Conservation (phyloP, 2,329 filamentous ascomycete genomes). For the Talaromyces piceae region DNA sequence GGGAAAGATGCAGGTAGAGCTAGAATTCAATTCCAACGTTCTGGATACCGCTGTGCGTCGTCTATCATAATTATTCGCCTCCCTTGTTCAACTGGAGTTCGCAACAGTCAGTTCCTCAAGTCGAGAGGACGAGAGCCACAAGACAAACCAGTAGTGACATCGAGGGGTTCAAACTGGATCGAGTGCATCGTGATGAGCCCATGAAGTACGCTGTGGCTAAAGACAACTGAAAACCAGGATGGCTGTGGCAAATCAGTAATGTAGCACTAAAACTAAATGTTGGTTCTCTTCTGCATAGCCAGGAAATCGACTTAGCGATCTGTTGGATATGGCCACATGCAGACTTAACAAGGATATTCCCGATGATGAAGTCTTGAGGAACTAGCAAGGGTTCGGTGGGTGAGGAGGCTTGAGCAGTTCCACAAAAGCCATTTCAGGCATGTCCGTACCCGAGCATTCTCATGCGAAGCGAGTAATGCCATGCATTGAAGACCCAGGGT, state of each 20-base stretch:
- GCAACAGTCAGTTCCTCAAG: not conserved
- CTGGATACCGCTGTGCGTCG: conserved; percentile 3
- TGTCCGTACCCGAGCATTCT: not conserved
- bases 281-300: conserved; percentile 12
- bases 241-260: conserved; percentile 23
- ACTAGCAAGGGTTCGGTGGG: not conserved
- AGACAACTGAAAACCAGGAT: conserved; percentile 15
- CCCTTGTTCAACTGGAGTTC: not conserved
- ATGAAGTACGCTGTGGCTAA: conserved; percentile 12
- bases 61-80: not conserved
- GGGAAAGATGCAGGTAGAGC: conserved; percentile 29
- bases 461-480: not conserved
- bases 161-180: not conserved
- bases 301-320: conserved; percentile 3
- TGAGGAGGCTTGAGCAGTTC: not conserved
- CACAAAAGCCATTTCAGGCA: not conserved
- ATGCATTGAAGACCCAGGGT: not conserved
- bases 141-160: not conserved
- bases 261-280: conserved; percentile 14
- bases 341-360: conserved; percentile 6
- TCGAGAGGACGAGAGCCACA: not conserved
- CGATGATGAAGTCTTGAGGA: conserved; percentile 8
- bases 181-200: not conserved
- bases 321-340: conserved; percentile 3
- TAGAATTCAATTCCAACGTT: conserved; percentile 36